Percentiles rank a stretch among this genome's conserved stretches.
Conservation (phyloP, 179 eudicot genomes). For the Silene noctiflora region DNA sequence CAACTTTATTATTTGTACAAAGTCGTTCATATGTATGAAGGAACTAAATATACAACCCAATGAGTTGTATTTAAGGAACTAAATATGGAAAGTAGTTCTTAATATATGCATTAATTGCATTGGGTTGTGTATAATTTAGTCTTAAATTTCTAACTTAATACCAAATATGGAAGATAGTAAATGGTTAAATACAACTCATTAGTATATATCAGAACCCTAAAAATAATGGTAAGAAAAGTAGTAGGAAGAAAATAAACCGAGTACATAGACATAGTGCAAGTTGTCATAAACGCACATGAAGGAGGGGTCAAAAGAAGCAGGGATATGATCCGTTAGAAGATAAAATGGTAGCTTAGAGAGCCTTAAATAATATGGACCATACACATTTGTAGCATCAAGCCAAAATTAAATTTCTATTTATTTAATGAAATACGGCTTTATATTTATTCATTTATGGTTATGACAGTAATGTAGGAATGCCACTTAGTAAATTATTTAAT, state of each 20-base stretch:
- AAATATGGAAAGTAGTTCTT: no score
- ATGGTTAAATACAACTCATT: no score
- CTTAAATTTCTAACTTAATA: no score
- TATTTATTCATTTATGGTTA: conserved; percentile 19
- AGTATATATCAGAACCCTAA: no score
- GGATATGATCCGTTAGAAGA: conserved; percentile 8
- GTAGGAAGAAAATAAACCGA: not conserved
- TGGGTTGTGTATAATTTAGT: no score
- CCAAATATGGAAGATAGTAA: no score
- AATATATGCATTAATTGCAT: no score
- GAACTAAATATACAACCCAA: no score
- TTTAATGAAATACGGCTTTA: conserved; percentile 18
- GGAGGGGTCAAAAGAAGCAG: conserved; percentile 8
- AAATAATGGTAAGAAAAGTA: not conserved
- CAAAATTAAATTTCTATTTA: conserved; percentile 20
- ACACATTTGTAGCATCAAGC: conserved; percentile 25
- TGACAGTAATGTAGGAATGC: not conserved
- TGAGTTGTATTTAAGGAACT: no score
- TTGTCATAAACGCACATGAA: conserved; percentile 24
- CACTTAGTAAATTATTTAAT: not conserved
- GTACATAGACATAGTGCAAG: conserved; percentile 19
- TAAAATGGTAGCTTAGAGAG: conserved; percentile 8
- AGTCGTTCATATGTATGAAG: no score
- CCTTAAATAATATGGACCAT: conserved; percentile 26
- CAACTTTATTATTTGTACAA: no score